These are phyloP conservation scores for Globisporangium nagaii DNA, from an alignment of 352 stramenopile genomes.

Conservation along the genomic window DNA sequence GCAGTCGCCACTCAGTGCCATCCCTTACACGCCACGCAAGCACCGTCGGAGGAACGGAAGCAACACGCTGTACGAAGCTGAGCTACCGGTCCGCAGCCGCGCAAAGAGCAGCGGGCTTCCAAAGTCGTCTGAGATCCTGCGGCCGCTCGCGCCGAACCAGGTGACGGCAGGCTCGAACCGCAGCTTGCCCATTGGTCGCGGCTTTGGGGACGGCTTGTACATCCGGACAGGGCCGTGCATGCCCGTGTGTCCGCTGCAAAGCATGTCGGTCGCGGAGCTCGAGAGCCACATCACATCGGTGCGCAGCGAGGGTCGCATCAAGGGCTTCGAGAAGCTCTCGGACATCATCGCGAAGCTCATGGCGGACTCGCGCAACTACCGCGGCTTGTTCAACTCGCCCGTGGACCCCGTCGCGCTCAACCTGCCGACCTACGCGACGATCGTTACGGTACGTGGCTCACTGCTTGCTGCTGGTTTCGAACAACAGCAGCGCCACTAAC, in stretches of 20 bases:
- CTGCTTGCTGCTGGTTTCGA: background rate
- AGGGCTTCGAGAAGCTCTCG: conserved; percentile 55
- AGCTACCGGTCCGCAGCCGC: conserved; percentile 3
- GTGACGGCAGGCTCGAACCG: conserved; percentile 33
- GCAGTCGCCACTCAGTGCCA: conserved; percentile 3
- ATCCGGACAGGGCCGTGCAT: conserved; percentile 3
- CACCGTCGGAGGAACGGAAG: conserved; percentile 26
- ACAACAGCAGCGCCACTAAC: too few relatives aligned
- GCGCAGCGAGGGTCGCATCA: conserved; percentile 49
- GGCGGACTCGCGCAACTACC: conserved; percentile 58
- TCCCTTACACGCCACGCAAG: conserved; percentile 32
- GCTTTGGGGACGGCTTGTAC: conserved; percentile 1
- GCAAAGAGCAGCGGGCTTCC: background rate
- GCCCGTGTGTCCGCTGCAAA: conserved; percentile 45
- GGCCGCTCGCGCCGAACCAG: conserved; percentile 17
- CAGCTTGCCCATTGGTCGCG: conserved; percentile 47
- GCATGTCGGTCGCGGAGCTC: conserved; percentile 57
- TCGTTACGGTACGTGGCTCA: conserved; percentile 39
- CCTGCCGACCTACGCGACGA: conserved; percentile 59
- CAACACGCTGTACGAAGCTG: conserved; percentile 9
- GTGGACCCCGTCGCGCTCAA: conserved; percentile 68
- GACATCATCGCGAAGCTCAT: conserved; percentile 76
- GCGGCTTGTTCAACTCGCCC: conserved; percentile 68
- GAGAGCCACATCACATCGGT: conserved; percentile 62
- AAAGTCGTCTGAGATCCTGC: conserved; percentile 5